Percentiles rank a stretch among this genome's conserved stretches.
Conservation (phyloP, 192 early-diverging fungal species). For the Chytriomyces confervae region DNA sequence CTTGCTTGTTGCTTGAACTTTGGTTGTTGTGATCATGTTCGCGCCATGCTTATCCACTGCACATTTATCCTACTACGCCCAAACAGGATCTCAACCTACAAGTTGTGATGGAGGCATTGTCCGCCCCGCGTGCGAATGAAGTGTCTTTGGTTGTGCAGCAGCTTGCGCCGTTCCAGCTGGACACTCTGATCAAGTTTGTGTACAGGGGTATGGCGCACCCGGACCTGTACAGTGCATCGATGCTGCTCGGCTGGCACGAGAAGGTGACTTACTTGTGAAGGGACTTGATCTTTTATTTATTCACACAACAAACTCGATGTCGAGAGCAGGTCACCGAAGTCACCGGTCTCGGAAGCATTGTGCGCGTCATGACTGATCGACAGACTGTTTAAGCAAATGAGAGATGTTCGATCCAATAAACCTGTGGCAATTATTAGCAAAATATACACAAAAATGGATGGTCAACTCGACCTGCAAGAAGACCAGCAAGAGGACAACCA, state of each 20-base stretch:
- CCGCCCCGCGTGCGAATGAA: constrained; percentile 73
- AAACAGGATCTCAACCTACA: constrained; percentile 73
- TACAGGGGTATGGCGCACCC: constrained; percentile 89
- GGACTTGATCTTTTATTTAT: too few species aligned
- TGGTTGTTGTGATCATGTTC: too few species aligned
- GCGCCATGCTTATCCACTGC: not conserved
- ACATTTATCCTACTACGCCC: not conserved
- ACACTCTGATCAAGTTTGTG: constrained; percentile 89
- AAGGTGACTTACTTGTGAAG: constrained; percentile 71
- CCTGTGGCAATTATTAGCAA: too few species aligned
- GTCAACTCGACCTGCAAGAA: too few species aligned
- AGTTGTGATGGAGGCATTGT: constrained; percentile 82
- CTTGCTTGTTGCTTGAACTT: constrained; percentile 1
- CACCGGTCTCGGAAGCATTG: constrained; percentile 86
- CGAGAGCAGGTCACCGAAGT: constrained; percentile 79
- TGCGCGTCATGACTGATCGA: constrained; percentile 88
- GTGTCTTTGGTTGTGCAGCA: constrained; percentile 65
- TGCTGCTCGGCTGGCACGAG: constrained; percentile 92
- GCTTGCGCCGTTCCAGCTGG: constrained; percentile 68
- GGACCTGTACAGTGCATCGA: constrained; percentile 81
- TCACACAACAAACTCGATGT: too few species aligned
- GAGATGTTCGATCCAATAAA: not conserved
- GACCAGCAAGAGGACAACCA: too few species aligned
- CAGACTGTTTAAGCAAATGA: constrained; percentile 15
- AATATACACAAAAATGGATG: too few species aligned